These are phyloP conservation scores for Carex scoparia DNA, from an alignment of 176 grass and related monocot species.

Conservation along the genomic window DNA sequence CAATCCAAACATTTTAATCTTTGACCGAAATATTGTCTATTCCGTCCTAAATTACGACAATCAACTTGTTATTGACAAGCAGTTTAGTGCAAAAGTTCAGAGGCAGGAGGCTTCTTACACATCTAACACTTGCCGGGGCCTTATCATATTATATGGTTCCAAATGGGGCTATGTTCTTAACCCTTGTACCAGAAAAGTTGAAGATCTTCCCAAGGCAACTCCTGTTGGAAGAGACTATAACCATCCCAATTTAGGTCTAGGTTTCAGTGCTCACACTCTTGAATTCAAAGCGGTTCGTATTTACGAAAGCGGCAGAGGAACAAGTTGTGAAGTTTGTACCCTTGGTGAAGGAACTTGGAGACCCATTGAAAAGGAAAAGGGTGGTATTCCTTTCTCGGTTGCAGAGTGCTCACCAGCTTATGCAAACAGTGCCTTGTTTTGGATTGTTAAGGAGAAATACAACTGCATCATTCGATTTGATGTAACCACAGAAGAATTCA, in stretches of 20 bases:
- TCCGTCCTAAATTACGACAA: conserved; percentile 4
- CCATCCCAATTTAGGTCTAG: conserved; percentile 9
- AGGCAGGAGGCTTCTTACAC: conserved; percentile 9
- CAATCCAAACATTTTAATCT: conserved; percentile 16
- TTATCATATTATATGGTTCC: conserved; percentile 19
- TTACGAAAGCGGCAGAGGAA: not conserved
- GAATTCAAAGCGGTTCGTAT: conserved; percentile 10
- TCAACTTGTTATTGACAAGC: not conserved
- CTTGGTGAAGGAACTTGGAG: conserved; percentile 19
- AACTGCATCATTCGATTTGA: conserved; percentile 8
- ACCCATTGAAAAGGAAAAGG: conserved; percentile 3
- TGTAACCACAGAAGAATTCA: conserved; percentile 6
- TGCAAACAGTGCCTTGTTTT: not conserved
- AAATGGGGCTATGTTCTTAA: conserved; percentile 17
- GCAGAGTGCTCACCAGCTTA: not conserved
- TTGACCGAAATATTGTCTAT: conserved; percentile 4
- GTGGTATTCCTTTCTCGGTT: not conserved
- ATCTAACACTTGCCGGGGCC: conserved; percentile 7
- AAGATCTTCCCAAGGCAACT: conserved; percentile 17
- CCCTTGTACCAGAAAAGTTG: conserved; percentile 5
- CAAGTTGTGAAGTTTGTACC: conserved; percentile 10
- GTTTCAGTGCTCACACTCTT: conserved; percentile 6
- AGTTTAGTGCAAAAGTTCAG: conserved; percentile 9
- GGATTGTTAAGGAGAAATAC: conserved; percentile 13
- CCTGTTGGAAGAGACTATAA: conserved; percentile 15